Conservation (phyloP, 2,329 filamentous ascomycete genomes). For the Aspergillus fumigatus region DNA sequence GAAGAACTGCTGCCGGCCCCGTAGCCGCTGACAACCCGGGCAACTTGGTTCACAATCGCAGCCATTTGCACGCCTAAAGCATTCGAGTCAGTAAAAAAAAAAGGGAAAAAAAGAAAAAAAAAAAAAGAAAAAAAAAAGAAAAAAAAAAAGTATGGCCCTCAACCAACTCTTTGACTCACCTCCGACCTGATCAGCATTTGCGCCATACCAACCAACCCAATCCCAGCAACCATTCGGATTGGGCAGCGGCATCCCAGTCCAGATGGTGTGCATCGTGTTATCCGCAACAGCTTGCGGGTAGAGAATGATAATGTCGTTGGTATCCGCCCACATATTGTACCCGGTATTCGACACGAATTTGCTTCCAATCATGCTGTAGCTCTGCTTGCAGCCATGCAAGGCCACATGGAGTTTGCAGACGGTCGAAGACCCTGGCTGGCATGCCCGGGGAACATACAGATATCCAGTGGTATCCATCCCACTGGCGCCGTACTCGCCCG, state of each 20-base stretch:
- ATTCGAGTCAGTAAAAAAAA: not conserved
- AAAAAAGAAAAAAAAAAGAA: too few relatives aligned
- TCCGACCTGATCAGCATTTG: slow-evolving; percentile 11
- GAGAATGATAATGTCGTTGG: slow-evolving; percentile 13
- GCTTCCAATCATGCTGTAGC: slow-evolving; percentile 9
- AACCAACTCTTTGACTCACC: not conserved
- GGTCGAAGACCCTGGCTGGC: slow-evolving; percentile 4
- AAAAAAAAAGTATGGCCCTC: too few relatives aligned
- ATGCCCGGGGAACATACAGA: slow-evolving; percentile 12
- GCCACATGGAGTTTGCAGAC: slow-evolving; percentile 14
- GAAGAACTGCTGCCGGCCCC: too few relatives aligned
- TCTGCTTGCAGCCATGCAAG: slow-evolving; percentile 14
- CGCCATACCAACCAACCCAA: slow-evolving; percentile 15
- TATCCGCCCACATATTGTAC: slow-evolving; percentile 15
- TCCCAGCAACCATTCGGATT: slow-evolving; percentile 17
- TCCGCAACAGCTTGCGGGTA: slow-evolving; percentile 12
- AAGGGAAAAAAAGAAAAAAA: too few relatives aligned
- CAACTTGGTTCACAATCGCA: slow-evolving; percentile 15
- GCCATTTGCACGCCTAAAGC: slow-evolving; percentile 13
- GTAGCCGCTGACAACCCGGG: slow-evolving; percentile 11
- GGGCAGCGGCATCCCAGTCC: slow-evolving; percentile 5
- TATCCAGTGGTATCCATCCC: slow-evolving; percentile 16
- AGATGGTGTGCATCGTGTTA: slow-evolving; percentile 8
- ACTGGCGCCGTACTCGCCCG: slow-evolving; percentile 7
- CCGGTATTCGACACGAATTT: slow-evolving; percentile 14